Conservation (phyloP, 371 early-diverging fungal species). For the Zancudomyces culisetae region DNA sequence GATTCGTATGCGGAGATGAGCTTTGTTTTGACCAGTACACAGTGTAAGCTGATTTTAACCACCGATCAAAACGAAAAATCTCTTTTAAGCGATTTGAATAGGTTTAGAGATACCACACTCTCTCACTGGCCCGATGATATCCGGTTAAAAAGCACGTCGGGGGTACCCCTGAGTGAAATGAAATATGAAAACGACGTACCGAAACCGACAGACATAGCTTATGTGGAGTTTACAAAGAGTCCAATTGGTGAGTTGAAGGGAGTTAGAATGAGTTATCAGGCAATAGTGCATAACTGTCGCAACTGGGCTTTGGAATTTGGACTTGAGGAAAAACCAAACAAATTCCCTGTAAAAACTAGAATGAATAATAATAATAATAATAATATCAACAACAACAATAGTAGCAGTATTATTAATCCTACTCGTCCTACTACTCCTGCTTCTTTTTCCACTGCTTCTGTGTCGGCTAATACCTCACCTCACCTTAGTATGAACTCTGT, state of each 20-base stretch:
- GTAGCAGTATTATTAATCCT: too few relatives aligned
- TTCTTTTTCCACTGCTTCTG: too few relatives aligned
- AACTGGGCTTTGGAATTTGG: conserved; percentile 21
- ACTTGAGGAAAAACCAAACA: too few relatives aligned
- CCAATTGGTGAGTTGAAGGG: conserved; percentile 69
- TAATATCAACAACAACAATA: too few relatives aligned
- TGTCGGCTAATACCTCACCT: too few relatives aligned
- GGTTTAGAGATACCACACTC: conserved; percentile 22
- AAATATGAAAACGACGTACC: background rate
- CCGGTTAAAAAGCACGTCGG: background rate
- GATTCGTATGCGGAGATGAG: conserved; percentile 60
- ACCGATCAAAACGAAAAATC: conserved; percentile 57
- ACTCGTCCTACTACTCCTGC: too few relatives aligned
- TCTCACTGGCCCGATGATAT: background rate
- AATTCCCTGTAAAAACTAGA: too few relatives aligned
- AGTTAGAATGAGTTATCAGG: conserved; percentile 53
- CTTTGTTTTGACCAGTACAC: conserved; percentile 46
- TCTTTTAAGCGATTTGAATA: conserved; percentile 41
- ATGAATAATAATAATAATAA: too few relatives aligned
- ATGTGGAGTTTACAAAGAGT: conserved; percentile 67
- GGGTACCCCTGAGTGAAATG: conserved; percentile 6
- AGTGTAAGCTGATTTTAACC: conserved; percentile 45
- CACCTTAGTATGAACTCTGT: too few relatives aligned
- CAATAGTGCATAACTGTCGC: conserved; percentile 50
- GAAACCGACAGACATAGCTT: conserved; percentile 41